Evolutionary conservation across 805 yeast species (phyloP), one percentile per base, ranked within the genome.

Genomic region (Candida ovalis): DNA sequence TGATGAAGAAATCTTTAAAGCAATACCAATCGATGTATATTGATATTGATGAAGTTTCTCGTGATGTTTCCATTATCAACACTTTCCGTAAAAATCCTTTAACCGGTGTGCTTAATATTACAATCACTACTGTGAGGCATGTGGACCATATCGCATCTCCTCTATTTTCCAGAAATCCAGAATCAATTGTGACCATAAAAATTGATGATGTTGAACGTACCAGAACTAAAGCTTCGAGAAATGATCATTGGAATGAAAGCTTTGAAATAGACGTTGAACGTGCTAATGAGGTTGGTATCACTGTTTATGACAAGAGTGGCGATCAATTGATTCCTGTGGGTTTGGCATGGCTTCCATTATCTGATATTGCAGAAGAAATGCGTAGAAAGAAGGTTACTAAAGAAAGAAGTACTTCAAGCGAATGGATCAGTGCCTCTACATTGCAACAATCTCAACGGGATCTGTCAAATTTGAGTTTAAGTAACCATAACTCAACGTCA

Each of bases 61-160:
- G 81, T 46, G 87, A 82, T 59, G 79, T 80, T 56, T 86, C 82
- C 28, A 72, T 84, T 47, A 72, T 84, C 61, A 80, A 78, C 56
- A 84, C 86, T 35, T 83, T 83, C 55, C 83, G 94, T 48, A 80
- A 96, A 54, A 86, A 87, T 50, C 94, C 96, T 1, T 72, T 90
- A 25, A 78, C 91, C 0, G 99, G 99, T 48, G 75, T 79, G 24
- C 77, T 94, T 50, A 80, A 80, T 23, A 75, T 94, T 22, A 80
- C 81, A n/a, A 73, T 92, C 43, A 76, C 84, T 36, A 84, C 90
- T 21, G 78, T 92, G 24, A 78, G 94, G 62, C 96, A 90, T 64
- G 90, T 91, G 24, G 97, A 92, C 60, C 99, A 94, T 68, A 84
- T 90, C 42, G 88, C 95, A 3, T 81, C 94, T 4, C 90, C 95